Base-by-base conservation (phyloP, 495 filamentous ascomycete species). In the Hapsidospora chrysogenum region DNA sequence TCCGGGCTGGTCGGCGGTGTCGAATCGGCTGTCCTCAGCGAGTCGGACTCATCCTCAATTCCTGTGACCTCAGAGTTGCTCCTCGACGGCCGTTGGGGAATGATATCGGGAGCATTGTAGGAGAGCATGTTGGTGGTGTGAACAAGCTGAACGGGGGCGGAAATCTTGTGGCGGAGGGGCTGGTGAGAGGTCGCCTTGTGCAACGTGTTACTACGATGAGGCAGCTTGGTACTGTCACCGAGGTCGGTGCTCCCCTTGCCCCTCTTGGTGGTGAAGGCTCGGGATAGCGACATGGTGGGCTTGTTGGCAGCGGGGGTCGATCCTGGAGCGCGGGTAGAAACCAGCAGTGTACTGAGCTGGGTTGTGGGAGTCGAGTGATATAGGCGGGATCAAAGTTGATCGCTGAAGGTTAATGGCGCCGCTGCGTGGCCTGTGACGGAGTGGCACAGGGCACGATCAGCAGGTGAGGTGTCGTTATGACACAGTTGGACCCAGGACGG, bases 61-160 rank as follows among this genome's bases (percentile, higher is more conserved):
- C 74, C 6, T 6, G 23, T 26, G 6, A 11, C 67, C 23, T 57
- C 59, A 17, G 72, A 50, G 5, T 64, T 71, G 17, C 68, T 63
- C 7, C 67, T 60, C 20, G 9, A 16, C 13, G 36, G 20, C 8
- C 38, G 52, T 30, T 41, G 63, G 36, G 64, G 70, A 44, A 60
- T 67, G 43, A 84, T 67, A 50, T 85, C 77, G 17, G 89, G 92
- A 9, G 89, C 85, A 47, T 86, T 85, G 66, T 89, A 93, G 13
- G 82, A 80, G 13, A 94, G 76, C 75, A 86, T 83, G 53, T 96
- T 97, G 39, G 92, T 96, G 3, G 92, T 93, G 14, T 87, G 92
- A 18, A 94, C 57, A 29, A 97, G 64, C 52, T 81, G 76, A 31
- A 95, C 65, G 2, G 89, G 89, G 9, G 66, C 71, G 14, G 89